Evolutionary conservation across 2,329 filamentous ascomycete species (phyloP).

Genomic region (Nannizziopsis arthrosporioides): DNA sequence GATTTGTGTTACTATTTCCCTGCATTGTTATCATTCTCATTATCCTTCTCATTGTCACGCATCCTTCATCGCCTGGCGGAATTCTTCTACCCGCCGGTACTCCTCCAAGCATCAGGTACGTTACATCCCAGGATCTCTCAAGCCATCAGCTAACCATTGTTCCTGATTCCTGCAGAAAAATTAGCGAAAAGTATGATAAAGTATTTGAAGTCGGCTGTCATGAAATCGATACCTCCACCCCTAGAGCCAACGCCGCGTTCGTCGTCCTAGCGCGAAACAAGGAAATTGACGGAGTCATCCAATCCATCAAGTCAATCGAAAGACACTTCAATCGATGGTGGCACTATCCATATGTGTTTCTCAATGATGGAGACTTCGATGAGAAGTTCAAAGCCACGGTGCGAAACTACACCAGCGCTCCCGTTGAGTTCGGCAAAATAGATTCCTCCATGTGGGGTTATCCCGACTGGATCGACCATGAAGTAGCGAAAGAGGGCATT

Average conservation of each 20-base stretch:
- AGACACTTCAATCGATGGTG: conserved; percentile 99
- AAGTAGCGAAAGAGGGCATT: conserved; percentile 90
- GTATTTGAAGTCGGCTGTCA: conserved; percentile 87
- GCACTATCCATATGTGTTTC: conserved; percentile 94
- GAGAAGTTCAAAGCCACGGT: conserved; percentile 82
- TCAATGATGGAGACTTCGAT: conserved; percentile 97
- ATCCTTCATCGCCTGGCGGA: conserved; percentile 69
- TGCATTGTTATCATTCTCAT: conserved; percentile 84
- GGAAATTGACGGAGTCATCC: conserved; percentile 87
- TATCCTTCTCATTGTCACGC: conserved; percentile 74
- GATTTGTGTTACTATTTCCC: conserved; percentile 85
- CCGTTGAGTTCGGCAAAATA: conserved; percentile 90
- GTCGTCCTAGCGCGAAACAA: conserved; percentile 93
- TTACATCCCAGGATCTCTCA: conserved; percentile 10
- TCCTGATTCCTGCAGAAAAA: conserved; percentile 52
- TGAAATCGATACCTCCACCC: conserved; percentile 58
- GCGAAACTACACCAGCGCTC: conserved; percentile 73
- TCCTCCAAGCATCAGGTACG: conserved; percentile 79
- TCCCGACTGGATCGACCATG: conserved; percentile 89
- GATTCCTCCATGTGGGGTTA: conserved; percentile 87
- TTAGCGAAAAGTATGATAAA: conserved; percentile 93
- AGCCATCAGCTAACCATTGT: conserved; percentile 5
- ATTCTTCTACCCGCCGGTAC: conserved; percentile 80
- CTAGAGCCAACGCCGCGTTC: conserved; percentile 85
- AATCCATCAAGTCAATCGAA: conserved; percentile 96